Conservation (phyloP, 1,284 basidiomycete genomes). For the Fomes fomentarius region DNA sequence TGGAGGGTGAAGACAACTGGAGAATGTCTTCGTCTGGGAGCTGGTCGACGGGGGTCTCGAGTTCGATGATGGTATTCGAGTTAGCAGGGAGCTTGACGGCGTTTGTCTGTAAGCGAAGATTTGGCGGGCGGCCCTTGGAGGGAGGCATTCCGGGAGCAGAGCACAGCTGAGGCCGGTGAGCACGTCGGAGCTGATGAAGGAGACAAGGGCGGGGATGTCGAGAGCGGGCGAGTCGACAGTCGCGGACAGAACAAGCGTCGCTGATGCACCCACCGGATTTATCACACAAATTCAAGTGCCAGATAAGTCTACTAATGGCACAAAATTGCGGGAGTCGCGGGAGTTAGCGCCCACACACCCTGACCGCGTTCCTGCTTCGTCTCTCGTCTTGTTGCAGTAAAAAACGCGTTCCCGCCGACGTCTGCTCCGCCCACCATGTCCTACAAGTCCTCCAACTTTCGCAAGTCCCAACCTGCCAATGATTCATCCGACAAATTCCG, state of each 20-base stretch:
- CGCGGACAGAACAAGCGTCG: not conserved
- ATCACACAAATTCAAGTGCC: not conserved
- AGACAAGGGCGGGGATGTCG: not conserved
- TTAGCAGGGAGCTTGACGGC: slow-evolving; percentile 30
- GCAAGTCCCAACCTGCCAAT: slow-evolving; percentile 31
- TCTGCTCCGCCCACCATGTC: slow-evolving; percentile 35
- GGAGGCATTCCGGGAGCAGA: slow-evolving; percentile 20
- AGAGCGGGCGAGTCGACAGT: not conserved
- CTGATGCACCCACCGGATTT: not conserved
- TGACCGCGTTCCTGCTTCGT: slow-evolving; percentile 23
- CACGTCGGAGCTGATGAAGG: not conserved
- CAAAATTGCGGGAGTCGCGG: slow-evolving; percentile 7
- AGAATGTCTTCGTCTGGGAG: slow-evolving; percentile 31
- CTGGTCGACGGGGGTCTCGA: slow-evolving; percentile 39
- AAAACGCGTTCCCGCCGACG: slow-evolving; percentile 26
- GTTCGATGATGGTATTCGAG: slow-evolving; percentile 38
- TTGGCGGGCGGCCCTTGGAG: slow-evolving; percentile 40
- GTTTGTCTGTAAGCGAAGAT: slow-evolving; percentile 37
- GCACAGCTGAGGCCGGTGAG: not conserved
- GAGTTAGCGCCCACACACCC: slow-evolving; percentile 19
- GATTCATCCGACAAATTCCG: slow-evolving; percentile 47
- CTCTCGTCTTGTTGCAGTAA: slow-evolving; percentile 22
- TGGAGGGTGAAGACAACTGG: slow-evolving; percentile 31
- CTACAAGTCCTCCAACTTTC: slow-evolving; percentile 39
- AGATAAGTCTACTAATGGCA: slow-evolving; percentile 9